Conservation (phyloP, 2,329 filamentous ascomycete genomes). For the Graphilbum fragrans region DNA sequence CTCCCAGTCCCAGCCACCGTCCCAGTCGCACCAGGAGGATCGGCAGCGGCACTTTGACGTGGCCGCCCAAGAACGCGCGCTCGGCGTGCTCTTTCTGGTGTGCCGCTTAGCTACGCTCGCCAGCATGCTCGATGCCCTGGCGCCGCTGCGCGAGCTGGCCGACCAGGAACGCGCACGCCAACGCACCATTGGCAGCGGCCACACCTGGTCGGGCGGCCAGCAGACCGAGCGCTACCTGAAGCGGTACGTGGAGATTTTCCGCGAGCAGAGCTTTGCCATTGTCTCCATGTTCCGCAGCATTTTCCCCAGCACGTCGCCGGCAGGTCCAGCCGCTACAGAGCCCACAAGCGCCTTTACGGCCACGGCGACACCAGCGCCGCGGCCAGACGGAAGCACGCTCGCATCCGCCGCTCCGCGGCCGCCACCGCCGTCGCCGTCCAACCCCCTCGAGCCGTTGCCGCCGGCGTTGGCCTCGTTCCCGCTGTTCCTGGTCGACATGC, state of each 20-base stretch:
- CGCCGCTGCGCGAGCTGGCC: slow-evolving; percentile 76
- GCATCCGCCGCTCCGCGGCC: slow-evolving; percentile 2
- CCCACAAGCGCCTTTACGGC: background rate
- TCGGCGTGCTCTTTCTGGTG: slow-evolving; percentile 77
- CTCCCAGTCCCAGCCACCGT: background rate
- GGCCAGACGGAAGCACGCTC: background rate
- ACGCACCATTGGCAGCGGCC: slow-evolving; percentile 21
- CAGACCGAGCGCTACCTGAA: slow-evolving; percentile 93
- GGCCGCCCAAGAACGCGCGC: slow-evolving; percentile 45
- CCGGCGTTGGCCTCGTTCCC: slow-evolving; percentile 75
- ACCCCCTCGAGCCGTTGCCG: slow-evolving; percentile 50
- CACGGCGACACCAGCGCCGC: background rate
- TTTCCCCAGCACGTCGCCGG: slow-evolving; percentile 51
- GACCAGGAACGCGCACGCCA: slow-evolving; percentile 62
- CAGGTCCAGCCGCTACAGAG: background rate
- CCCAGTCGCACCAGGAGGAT: background rate
- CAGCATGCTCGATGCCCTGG: slow-evolving; percentile 67
- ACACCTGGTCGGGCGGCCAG: slow-evolving; percentile 58
- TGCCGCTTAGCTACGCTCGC: slow-evolving; percentile 74
- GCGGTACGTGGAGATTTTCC: slow-evolving; percentile 91
- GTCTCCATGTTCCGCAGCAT: slow-evolving; percentile 90
- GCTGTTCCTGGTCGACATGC: slow-evolving; percentile 66
- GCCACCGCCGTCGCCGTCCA: slow-evolving; percentile 7
- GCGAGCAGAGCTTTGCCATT: slow-evolving; percentile 93
- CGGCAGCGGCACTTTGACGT: slow-evolving; percentile 4